Conservation (phyloP, 148 eudicot genomes). For the Heliosperma pusillum region DNA sequence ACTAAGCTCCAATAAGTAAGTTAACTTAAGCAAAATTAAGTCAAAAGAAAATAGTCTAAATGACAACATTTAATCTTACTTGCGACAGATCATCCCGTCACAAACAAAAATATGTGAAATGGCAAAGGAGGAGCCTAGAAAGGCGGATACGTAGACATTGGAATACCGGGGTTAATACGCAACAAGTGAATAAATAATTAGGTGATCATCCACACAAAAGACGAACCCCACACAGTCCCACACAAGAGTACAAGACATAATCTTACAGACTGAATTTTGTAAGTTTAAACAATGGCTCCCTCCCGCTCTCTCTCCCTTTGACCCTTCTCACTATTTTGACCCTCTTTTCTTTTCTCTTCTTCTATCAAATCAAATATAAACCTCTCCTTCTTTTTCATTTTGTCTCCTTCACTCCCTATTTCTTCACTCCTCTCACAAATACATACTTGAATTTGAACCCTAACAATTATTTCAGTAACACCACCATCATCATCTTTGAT, state of each 20-base stretch:
- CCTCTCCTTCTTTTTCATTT: slow-evolving; percentile 1
- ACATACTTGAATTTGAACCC: slow-evolving; percentile 13
- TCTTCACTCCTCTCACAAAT: neutral
- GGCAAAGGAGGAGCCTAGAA: too few species aligned
- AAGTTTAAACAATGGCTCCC: slow-evolving; percentile 60
- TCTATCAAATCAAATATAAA: neutral
- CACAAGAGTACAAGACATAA: neutral
- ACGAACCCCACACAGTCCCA: too few species aligned
- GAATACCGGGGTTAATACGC: too few species aligned
- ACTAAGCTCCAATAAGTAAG: too few species aligned
- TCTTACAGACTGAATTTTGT: slow-evolving; percentile 40
- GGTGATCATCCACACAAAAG: too few species aligned
- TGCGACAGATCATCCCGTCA: too few species aligned
- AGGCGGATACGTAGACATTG: too few species aligned
- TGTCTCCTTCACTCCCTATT: neutral
- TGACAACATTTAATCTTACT: too few species aligned
- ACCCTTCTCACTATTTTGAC: neutral
- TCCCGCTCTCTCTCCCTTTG: slow-evolving; percentile 37
- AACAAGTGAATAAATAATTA: too few species aligned
- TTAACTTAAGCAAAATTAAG: too few species aligned
- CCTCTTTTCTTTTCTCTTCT: neutral
- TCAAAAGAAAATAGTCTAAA: too few species aligned
- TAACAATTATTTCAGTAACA: neutral
- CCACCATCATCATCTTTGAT: slow-evolving; percentile 6
- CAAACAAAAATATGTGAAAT: too few species aligned